A percentile compares a stretch with the other conserved stretches of the same genome.
phyloP scores from a whole-genome alignment of 2,329 filamentous ascomycete species.

The Alternaria gansuensis region DNA sequence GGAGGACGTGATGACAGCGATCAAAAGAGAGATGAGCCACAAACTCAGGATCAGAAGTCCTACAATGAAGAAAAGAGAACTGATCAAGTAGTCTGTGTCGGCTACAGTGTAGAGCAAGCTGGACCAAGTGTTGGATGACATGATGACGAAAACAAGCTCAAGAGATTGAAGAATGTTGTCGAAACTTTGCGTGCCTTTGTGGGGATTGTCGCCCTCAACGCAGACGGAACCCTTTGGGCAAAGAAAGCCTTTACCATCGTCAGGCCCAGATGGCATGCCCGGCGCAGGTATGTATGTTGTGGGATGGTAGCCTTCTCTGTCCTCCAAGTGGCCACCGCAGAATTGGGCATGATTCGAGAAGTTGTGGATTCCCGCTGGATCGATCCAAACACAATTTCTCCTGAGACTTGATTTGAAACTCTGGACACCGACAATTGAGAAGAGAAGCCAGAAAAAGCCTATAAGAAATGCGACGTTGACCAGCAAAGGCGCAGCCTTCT shows the following conservation, averaged over 20 bases:
- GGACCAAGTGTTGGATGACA: constrained; percentile 97
- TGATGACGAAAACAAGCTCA: constrained; percentile 95
- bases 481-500: constrained; percentile 90
- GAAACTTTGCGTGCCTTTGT: constrained; percentile 87
- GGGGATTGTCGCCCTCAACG: constrained; percentile 80
- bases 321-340: constrained; percentile 83
- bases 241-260: constrained; percentile 77
- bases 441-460: constrained; percentile 96
- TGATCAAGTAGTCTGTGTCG: constrained; percentile 87
- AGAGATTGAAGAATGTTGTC: constrained; percentile 93
- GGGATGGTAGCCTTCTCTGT: constrained; percentile 54
- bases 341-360: constrained; percentile 72
- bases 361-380: constrained; percentile 59
- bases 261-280: constrained; percentile 54
- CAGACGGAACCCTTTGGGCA: constrained; percentile 87
- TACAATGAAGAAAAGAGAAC: constrained; percentile 77
- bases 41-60: constrained; percentile 91
- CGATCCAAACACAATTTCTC: constrained; percentile 61
- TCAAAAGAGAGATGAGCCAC: constrained; percentile 93
- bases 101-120: constrained; percentile 94
- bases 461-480: constrained; percentile 94
- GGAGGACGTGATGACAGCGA: constrained; percentile 97
- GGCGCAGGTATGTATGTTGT: constrained; percentile 72
- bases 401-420: constrained; percentile 73
- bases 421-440: constrained; percentile 95